Percentiles rank a stretch among this genome's conserved stretches.
Conservation (phyloP, 2,329 filamentous ascomycete genomes). For the Dothideomycetidae sp. region DNA sequence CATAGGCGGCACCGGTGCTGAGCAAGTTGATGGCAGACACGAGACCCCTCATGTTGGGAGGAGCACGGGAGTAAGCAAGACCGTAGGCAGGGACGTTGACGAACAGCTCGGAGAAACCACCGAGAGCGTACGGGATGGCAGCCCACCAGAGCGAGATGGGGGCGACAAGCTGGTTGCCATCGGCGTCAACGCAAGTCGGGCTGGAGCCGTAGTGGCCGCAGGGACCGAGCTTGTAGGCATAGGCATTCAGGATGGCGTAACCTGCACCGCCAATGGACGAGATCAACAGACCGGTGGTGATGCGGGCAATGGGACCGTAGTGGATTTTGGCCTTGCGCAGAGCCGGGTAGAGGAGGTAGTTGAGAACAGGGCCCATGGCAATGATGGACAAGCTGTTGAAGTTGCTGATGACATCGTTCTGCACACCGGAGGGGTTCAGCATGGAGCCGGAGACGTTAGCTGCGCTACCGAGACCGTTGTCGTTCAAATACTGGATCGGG, state of each 20-base stretch:
- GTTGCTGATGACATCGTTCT: slow-evolving; percentile 34
- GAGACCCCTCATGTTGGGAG: slow-evolving; percentile 29
- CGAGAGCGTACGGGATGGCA: slow-evolving; percentile 24
- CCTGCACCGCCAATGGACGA: slow-evolving; percentile 32
- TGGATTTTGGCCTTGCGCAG: slow-evolving; percentile 15
- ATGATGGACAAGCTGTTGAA: slow-evolving; percentile 33
- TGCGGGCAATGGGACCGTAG: slow-evolving; percentile 37
- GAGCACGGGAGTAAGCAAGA: slow-evolving; percentile 30
- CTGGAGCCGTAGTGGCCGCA: slow-evolving; percentile 29
- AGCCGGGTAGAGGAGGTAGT: not conserved
- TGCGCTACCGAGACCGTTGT: slow-evolving; percentile 20
- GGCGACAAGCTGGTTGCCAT: slow-evolving; percentile 20
- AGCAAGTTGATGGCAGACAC: slow-evolving; percentile 31
- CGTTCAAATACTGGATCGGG: slow-evolving; percentile 28
- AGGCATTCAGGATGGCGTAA: slow-evolving; percentile 29
- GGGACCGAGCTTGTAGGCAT: slow-evolving; percentile 33
- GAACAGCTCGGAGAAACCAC: slow-evolving; percentile 28
- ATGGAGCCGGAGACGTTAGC: slow-evolving; percentile 17
- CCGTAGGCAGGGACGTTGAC: slow-evolving; percentile 33
- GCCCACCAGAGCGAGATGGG: slow-evolving; percentile 32
- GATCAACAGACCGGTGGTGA: slow-evolving; percentile 34
- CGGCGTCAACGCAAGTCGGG: slow-evolving; percentile 21
- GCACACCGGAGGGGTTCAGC: slow-evolving; percentile 23
- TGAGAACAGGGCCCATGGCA: not conserved
- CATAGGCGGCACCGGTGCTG: slow-evolving; percentile 26